Base-by-base conservation (phyloP, 139 green algal species). In the Chlorella sp. region DNA sequence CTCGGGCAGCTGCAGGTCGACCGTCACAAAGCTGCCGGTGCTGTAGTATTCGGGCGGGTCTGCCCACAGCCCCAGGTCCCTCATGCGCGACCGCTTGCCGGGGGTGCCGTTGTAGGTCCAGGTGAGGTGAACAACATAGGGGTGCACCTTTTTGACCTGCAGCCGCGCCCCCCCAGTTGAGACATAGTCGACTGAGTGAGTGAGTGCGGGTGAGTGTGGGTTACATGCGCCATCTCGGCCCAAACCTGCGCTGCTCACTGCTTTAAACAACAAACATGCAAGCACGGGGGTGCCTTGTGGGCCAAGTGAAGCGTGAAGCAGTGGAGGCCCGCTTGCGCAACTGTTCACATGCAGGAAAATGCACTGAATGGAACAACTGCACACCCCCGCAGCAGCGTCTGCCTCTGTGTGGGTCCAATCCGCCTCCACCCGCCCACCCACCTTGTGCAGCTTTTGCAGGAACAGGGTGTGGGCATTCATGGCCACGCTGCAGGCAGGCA, bases 371-470 rank as follows among this genome's bases (percentile, higher is more conserved):
- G 9, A 57, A 57, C 48, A 57, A 57, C 7, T 9, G 48, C 48
- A n/a, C 48, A 57, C 7, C 48, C 48, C 5, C 48, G 9, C 48
- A 57, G 48, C 5, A 57, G 48, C 48, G 48, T 57, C 48, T 5
- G 48, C 48, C 48, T 57, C 48, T 5, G 48, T 9, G 9, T 57
- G 5, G 48, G 48, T 57, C 48, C 48, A 57, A 9, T n/a, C n/a
- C n/a, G 48, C 48, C 48, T 9, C 5, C 7, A 5, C 48, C 48
- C 48, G 9, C 48, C 48, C 48, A 57, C 48, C 48, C 75, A 81
- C 75, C 75, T 81, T 81, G 75, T 81, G 75, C 64, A 92, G 86
- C 89, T 86, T 76, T 36, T 92, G 89, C 48, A 93, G 82, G 68
- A 80, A 68, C 42, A 90, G 90, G 73, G 73, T 85, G 86, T 89